A percentile compares a stretch with the other conserved stretches of the same genome.
Conservation (phyloP, 257 asterid genomes). For the Plantago major region DNA sequence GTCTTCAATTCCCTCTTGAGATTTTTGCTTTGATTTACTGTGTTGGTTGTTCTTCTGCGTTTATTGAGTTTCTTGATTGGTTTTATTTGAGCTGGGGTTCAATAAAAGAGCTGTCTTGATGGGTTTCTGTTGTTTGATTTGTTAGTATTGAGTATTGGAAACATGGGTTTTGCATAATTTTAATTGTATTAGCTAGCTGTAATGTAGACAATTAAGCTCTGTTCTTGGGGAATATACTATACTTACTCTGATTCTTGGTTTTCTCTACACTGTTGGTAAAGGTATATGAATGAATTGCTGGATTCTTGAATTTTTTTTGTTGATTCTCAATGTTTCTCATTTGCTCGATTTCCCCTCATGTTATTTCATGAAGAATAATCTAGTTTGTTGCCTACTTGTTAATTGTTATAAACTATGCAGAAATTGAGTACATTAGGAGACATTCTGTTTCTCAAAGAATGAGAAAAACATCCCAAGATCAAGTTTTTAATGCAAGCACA, state of each 20-base stretch:
- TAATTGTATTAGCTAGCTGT: background rate
- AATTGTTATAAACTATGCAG: no score
- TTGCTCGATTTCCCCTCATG: no score
- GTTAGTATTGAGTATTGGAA: background rate
- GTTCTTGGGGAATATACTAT: background rate
- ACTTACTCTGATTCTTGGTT: background rate
- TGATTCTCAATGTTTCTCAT: no score
- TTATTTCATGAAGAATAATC: no score
- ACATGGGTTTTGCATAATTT: slow-evolving; percentile 10
- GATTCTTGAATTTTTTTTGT: no score
- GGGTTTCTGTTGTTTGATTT: background rate
- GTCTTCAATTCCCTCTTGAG: slow-evolving; percentile 17
- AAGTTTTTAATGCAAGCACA: no score
- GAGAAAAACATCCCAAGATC: no score
- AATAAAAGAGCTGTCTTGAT: background rate
- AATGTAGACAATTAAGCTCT: background rate
- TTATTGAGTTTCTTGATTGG: background rate
- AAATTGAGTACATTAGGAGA: no score
- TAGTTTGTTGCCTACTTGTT: no score
- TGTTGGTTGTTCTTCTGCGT: background rate
- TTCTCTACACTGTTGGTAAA: background rate
- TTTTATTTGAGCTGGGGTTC: no score
- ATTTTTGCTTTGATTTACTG: background rate
- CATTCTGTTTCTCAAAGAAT: no score
- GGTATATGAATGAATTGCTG: no score